A percentile compares a stretch with the other conserved stretches of the same genome.
These are phyloP conservation scores for Ephemerocybe angulata DNA, from an alignment of 768 basidiomycete species.

Conservation along the genomic window DNA sequence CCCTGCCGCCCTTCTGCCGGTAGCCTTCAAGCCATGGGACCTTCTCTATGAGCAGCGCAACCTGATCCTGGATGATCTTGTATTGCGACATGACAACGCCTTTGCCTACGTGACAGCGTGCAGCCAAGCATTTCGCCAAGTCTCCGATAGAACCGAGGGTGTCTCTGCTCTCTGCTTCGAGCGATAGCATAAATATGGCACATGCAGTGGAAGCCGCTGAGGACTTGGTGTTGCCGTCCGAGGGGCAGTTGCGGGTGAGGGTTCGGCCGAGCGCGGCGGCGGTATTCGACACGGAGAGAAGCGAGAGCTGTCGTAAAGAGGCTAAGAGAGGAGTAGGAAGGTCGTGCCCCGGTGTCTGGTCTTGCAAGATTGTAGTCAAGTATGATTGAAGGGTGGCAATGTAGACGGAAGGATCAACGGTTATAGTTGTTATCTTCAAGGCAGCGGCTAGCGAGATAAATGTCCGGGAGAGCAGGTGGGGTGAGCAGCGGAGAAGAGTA, in stretches of 20 bases:
- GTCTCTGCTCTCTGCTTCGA: slow-evolving; percentile 62
- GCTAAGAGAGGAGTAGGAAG: slow-evolving; percentile 35
- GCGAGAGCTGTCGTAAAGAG: slow-evolving; percentile 36
- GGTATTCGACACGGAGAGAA: slow-evolving; percentile 42
- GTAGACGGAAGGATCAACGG: slow-evolving; percentile 57
- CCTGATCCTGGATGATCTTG: slow-evolving; percentile 56
- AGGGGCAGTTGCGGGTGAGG: slow-evolving; percentile 30
- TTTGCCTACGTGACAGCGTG: slow-evolving; percentile 46
- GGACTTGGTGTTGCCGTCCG: slow-evolving; percentile 34
- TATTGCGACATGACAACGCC: slow-evolving; percentile 66
- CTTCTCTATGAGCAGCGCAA: slow-evolving; percentile 56
- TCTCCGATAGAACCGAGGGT: slow-evolving; percentile 51
- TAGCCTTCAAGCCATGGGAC: slow-evolving; percentile 74
- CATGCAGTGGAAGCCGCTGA: slow-evolving; percentile 52
- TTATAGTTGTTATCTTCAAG: slow-evolving; percentile 50
- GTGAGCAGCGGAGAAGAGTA: slow-evolving; percentile 54
- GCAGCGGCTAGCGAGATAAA: slow-evolving; percentile 50
- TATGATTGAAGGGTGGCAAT: slow-evolving; percentile 55
- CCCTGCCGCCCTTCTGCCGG: slow-evolving; percentile 45
- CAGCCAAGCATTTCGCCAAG: slow-evolving; percentile 56
- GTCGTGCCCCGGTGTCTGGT: slow-evolving; percentile 25
- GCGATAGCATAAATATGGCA: slow-evolving; percentile 63
- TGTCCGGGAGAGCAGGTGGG: slow-evolving; percentile 48
- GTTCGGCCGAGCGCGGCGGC: slow-evolving; percentile 44
- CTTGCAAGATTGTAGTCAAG: slow-evolving; percentile 37